phyloP scores from a whole-genome alignment of 2,329 filamentous ascomycete genomes.

The Didymella segeticola region DNA sequence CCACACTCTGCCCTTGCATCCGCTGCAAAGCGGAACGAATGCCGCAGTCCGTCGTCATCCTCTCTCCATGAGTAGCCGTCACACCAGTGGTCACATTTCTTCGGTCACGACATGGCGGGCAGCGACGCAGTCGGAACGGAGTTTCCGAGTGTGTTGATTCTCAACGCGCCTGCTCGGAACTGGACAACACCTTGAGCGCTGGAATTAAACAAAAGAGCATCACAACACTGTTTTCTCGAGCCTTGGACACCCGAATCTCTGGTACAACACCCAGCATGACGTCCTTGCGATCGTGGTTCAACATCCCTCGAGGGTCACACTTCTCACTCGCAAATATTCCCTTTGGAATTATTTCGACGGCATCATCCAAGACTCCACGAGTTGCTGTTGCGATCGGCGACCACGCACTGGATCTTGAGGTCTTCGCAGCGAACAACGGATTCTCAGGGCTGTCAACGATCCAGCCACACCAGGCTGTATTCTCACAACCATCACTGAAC shows the following conservation, averaged over 20 bases:
- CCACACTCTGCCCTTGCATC: conserved; percentile 24
- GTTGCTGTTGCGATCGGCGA: conserved; percentile 76
- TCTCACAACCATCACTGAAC: conserved; percentile 71
- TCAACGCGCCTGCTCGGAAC: conserved; percentile 6
- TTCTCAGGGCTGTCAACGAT: conserved; percentile 66
- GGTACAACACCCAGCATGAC: conserved; percentile 33
- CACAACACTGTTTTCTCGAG: background rate
- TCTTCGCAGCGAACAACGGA: conserved; percentile 65
- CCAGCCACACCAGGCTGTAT: conserved; percentile 65
- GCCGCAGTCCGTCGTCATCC: conserved; percentile 32
- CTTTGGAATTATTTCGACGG: conserved; percentile 79
- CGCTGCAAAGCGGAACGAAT: conserved; percentile 35
- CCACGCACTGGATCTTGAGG: conserved; percentile 72
- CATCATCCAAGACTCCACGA: conserved; percentile 62
- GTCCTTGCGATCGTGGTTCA: conserved; percentile 61
- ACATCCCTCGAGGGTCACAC: conserved; percentile 65
- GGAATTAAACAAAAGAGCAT: background rate
- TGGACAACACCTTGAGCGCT: conserved; percentile 2
- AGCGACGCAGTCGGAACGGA: conserved; percentile 18
- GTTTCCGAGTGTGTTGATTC: conserved; percentile 15
- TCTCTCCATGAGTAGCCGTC: conserved; percentile 37
- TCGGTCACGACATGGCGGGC: conserved; percentile 11
- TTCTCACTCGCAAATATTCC: conserved; percentile 84
- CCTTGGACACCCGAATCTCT: background rate
- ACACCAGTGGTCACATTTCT: conserved; percentile 26